These are phyloP conservation scores for Botryosphaeria dothidea DNA, from an alignment of 2,329 filamentous ascomycete genomes.

Conservation along the genomic window DNA sequence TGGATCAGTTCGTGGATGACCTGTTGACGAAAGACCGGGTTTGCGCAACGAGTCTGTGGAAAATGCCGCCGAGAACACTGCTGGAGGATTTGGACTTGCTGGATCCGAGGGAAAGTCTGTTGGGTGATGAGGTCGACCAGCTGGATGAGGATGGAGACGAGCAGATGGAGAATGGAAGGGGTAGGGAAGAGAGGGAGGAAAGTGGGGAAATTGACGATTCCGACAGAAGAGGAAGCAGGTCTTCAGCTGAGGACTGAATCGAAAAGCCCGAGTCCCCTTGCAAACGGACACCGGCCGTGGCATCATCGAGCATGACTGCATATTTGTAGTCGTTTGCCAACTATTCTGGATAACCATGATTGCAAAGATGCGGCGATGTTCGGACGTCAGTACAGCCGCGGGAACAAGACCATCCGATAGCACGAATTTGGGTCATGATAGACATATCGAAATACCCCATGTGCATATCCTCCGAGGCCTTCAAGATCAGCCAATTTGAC, in stretches of 20 bases:
- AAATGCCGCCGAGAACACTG: slow-evolving; percentile 78
- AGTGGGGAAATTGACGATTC: neutral
- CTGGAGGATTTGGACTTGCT: slow-evolving; percentile 87
- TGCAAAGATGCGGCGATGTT: too few species aligned
- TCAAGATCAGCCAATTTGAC: too few species aligned
- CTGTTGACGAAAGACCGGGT: slow-evolving; percentile 84
- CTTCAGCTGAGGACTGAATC: neutral
- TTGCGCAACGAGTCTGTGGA: slow-evolving; percentile 89
- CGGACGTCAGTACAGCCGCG: too few species aligned
- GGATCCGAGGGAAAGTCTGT: slow-evolving; percentile 79
- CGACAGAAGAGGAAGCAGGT: neutral
- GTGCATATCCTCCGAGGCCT: too few species aligned
- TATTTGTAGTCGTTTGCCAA: too few species aligned
- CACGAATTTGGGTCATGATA: too few species aligned
- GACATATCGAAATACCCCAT: too few species aligned
- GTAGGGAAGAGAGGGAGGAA: neutral
- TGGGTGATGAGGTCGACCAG: slow-evolving; percentile 75
- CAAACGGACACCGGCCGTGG: too few species aligned
- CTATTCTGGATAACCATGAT: too few species aligned
- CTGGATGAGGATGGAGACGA: slow-evolving; percentile 62
- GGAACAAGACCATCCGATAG: too few species aligned
- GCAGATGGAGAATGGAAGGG: neutral
- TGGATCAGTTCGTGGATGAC: slow-evolving; percentile 95
- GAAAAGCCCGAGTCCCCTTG: neutral
- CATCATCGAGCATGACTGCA: too few species aligned